phyloP scores from a whole-genome alignment of 305 asterid genomes.

The Ajuga reptans region DNA sequence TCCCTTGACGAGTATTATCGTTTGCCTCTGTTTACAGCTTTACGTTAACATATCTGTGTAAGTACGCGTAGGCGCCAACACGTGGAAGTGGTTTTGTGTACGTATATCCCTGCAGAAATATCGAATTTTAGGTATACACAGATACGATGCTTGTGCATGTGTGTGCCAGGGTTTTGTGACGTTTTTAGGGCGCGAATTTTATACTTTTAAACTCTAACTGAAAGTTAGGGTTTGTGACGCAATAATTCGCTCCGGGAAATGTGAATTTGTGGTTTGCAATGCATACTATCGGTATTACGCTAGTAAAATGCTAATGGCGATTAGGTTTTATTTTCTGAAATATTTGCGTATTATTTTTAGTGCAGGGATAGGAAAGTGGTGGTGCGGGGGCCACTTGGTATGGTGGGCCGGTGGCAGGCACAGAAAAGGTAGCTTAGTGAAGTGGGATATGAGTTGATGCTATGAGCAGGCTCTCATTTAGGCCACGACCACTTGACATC shows the following conservation, averaged over 20 bases:
- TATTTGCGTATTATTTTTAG: not conserved
- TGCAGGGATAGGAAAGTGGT: conserved; percentile 12
- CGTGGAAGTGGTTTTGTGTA: not conserved
- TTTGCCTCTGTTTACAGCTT: not conserved
- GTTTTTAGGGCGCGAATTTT: conserved; percentile 29
- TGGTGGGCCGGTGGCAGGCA: conserved; percentile 13
- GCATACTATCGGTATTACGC: not conserved
- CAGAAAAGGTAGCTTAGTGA: conserved; percentile 18
- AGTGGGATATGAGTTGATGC: conserved; percentile 44
- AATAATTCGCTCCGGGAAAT: not conserved
- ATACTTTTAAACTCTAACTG: conserved; percentile 9
- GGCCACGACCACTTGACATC: conserved; percentile 98
- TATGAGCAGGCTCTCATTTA: conserved; percentile 93
- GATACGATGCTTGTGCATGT: conserved; percentile 10
- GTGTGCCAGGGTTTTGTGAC: conserved; percentile 17
- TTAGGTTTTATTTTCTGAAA: not conserved
- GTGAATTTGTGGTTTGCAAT: conserved; percentile 6
- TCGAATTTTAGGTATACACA: conserved; percentile 17
- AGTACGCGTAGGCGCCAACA: not conserved
- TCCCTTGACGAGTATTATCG: conserved; percentile 4
- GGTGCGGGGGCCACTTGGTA: conserved; percentile 11
- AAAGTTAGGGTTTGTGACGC: conserved; percentile 28
- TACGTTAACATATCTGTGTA: not conserved
- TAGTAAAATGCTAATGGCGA: not conserved
- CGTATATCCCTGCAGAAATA: not conserved